phyloP scores from a whole-genome alignment of 306 rosid species.

The Vigna unguiculata region DNA sequence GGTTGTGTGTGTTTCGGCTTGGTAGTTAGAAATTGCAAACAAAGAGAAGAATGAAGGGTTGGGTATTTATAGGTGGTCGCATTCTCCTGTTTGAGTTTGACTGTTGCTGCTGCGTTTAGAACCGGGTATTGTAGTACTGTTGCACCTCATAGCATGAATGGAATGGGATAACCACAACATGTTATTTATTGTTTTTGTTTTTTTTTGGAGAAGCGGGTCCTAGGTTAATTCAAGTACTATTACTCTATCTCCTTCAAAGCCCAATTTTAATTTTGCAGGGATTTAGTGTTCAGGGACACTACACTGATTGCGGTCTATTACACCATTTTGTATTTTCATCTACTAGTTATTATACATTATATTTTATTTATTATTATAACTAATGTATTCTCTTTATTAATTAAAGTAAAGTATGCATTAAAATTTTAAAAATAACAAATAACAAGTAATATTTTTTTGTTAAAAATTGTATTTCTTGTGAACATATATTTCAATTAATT shows the following conservation, averaged over 20 bases:
- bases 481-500: too few species aligned
- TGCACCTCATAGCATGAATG: not conserved
- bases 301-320: too few species aligned
- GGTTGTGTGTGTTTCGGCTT: not conserved
- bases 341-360: too few species aligned
- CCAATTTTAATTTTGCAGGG: not conserved
- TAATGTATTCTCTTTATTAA: too few species aligned
- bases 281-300: not conserved
- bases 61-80: constrained; percentile 30
- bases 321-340: too few species aligned
- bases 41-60: constrained; percentile 1
- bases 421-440: too few species aligned
- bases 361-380: too few species aligned
- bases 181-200: constrained; percentile 6
- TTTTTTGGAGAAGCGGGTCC: not conserved
- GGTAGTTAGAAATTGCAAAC: constrained; percentile 7
- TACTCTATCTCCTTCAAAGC: not conserved
- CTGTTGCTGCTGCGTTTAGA: constrained; percentile 1
- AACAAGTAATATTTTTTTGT: too few species aligned
- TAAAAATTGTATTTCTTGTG: too few species aligned
- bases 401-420: too few species aligned
- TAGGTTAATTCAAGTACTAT: not conserved
- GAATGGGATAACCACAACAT: constrained; percentile 20
- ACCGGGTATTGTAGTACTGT: constrained; percentile 25
- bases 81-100: not conserved